Evolutionary conservation across 1,284 basidiomycete species (phyloP), one percentile per base, ranked within the genome.

Genomic region (Peniophora sp.): DNA sequence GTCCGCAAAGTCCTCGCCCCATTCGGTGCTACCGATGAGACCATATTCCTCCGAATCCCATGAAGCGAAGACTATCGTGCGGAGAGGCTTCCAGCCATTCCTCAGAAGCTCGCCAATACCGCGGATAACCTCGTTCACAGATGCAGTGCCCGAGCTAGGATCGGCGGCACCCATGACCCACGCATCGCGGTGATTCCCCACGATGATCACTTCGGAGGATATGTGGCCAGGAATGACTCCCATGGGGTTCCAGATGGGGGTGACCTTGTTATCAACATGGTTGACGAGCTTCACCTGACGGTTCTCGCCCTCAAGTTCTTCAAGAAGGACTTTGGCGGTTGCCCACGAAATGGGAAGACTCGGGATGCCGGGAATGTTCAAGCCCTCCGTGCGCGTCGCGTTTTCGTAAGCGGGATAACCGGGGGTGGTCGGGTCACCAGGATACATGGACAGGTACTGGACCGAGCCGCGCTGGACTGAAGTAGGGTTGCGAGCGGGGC

Each of bases 1-100:
- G 24, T 82, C 73, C 1, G 84, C 73, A 64, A 94, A 96, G 64
- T 96, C 92, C 68, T 96, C 93, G 6, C 83, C 88, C 75, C 84
- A 93, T 67, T 96, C 92, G 5, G 89, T 93, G 58, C 83, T 85
- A 11, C 93, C 93, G 43, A 97, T 72, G 35, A 96, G 75, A 24
- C 92, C 92, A 54, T 92, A 92, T 81, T 94, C 95, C 69, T 97
- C 94, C 0, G 83, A 95, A 65, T 96, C 92, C 93, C 92, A 97
- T 55, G 83, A 88, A 3, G 89, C 92, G 48, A 97, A 75, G n/a
- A 96, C 68, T 59, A 96, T 82, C 15, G 90, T 95, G 51, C 94
- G 74, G 37, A 94, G 69, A 3, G 95, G 95, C 60, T 83, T 88
- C 95, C 95, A 98, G 23, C 92, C 94, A 14, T 70, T 72, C 56